Evolutionary conservation across 345 rosid genomes (phyloP), one percentile per base, ranked within the genome.

Genomic region (Noccaea caerulescens): DNA sequence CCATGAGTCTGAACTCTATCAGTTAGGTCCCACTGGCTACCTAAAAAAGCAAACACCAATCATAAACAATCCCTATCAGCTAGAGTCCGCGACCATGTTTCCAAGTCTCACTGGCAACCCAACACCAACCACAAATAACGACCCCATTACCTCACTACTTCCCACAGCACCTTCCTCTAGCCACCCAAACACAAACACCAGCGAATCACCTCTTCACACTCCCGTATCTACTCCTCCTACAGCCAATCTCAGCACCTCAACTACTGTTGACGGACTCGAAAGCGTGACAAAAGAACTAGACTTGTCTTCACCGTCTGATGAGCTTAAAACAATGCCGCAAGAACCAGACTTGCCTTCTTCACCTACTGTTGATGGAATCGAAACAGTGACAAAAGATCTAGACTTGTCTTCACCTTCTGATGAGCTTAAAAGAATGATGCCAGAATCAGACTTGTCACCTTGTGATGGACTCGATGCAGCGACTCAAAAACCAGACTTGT

Each of bases 391-490:
- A 1, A 38, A 14, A 12, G 27, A 1, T 11, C 51, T 6, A 60
- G 51, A 16, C 68, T 87, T 92, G 89, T 79, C 81, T 12, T 10
- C 27, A 39, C 90, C 96, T n/a, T 90, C 85, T 75, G 93, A 85
- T 83, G 83, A 14, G 20, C 42, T 41, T 10, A 14, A 34, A 3
- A 0, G 65, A 23, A 3, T 5, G 72, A 46, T 39, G 8, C 75
- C 32, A 13, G 46, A 4, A 34, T 49, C 39, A 61, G 66, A 71
- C 63, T 42, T 50, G 62, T 42, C 66, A 14, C 38, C 59, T 20
- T 18, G 64, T 47, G 49, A 30, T 46, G 73, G 8, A 18, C n/a
- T 25, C 8, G 8, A 69, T 23, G 8, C 65, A 20, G 1, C 5
- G 53, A 46, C 33, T 7, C 51, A 36, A 10, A 39, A 37, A 58